Percentiles rank a stretch among this genome's conserved stretches.
phyloP scores from a whole-genome alignment of 352 stramenopile species.

The Globisporangium nunn region DNA sequence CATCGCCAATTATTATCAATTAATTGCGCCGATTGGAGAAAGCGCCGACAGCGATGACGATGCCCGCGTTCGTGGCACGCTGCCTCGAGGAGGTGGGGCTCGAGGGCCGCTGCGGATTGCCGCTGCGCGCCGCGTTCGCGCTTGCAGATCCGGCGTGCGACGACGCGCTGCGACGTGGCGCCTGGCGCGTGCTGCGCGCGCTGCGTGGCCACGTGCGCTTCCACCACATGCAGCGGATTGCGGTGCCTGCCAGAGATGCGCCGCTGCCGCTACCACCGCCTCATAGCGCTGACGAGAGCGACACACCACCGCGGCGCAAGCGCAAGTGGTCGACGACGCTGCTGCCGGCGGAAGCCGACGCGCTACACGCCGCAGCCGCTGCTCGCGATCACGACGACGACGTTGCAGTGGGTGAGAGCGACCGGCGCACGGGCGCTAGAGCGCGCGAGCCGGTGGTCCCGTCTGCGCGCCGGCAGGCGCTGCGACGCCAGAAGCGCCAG shows the following conservation, averaged over 20 bases:
- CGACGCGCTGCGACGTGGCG: conserved; percentile 40
- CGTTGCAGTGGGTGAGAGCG: not conserved
- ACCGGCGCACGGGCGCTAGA: conserved; percentile 4
- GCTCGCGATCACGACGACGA: not conserved
- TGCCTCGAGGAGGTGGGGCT: conserved; percentile 79
- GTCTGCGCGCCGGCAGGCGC: conserved; percentile 42
- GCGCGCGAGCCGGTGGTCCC: conserved; percentile 33
- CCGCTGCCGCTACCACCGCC: not conserved
- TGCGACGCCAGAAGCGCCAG: conserved; percentile 26
- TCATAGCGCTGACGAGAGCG: not conserved
- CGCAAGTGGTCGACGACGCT: conserved; percentile 75
- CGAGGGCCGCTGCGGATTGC: conserved; percentile 64
- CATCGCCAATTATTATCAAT: too few relatives aligned
- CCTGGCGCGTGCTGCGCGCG: conserved; percentile 53
- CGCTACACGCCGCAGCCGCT: not conserved
- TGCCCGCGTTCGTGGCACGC: conserved; percentile 65
- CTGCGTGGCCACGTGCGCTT: conserved; percentile 56
- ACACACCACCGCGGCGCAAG: conserved; percentile 25
- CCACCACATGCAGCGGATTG: conserved; percentile 46
- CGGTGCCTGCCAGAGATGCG: not conserved
- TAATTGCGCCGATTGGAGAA: too few relatives aligned
- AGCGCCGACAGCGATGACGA: conserved; percentile 12
- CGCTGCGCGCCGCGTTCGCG: conserved; percentile 52
- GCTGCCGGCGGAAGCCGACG: conserved; percentile 4
- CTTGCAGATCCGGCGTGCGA: conserved; percentile 50